Evolutionary conservation across 306 rosid genomes (phyloP).

Genomic region (Rosa lucieae): DNA sequence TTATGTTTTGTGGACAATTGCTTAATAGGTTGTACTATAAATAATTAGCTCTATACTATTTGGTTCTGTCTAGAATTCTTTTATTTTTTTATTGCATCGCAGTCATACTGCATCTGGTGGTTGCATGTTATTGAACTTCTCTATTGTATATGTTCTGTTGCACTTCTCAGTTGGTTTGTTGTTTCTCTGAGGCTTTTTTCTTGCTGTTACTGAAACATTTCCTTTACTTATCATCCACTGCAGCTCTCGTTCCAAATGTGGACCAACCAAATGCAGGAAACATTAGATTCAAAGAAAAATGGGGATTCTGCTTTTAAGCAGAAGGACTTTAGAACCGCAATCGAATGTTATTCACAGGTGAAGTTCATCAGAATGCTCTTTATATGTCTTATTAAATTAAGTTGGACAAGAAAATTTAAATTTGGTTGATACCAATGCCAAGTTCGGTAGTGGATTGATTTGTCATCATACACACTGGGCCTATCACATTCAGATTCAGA

Average conservation of each 20-base stretch:
- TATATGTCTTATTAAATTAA: background rate
- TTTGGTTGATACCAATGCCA: background rate
- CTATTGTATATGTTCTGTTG: background rate
- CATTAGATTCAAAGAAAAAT: conserved; percentile 67
- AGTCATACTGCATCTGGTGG: background rate
- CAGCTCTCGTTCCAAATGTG: conserved; percentile 89
- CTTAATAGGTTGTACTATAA: background rate
- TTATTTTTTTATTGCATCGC: background rate
- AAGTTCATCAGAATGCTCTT: conserved; percentile 17
- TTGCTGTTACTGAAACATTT: conserved; percentile 12
- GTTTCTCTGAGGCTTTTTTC: conserved; percentile 6
- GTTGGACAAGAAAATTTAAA: background rate
- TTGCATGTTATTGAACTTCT: background rate
- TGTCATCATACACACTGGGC: background rate
- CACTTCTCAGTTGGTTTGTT: background rate
- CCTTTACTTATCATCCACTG: conserved; percentile 16
- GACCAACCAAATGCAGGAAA: conserved; percentile 82
- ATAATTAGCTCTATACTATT: background rate
- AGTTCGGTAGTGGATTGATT: background rate
- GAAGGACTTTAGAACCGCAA: conserved; percentile 60
- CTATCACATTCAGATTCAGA: background rate
- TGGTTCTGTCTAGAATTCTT: background rate
- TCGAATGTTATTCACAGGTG: conserved; percentile 74
- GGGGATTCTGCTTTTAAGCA: conserved; percentile 67
- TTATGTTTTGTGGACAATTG: conserved; percentile 4